These are phyloP conservation scores for Hylodesmum podocarpum DNA, from an alignment of 306 rosid species.

Conservation along the genomic window DNA sequence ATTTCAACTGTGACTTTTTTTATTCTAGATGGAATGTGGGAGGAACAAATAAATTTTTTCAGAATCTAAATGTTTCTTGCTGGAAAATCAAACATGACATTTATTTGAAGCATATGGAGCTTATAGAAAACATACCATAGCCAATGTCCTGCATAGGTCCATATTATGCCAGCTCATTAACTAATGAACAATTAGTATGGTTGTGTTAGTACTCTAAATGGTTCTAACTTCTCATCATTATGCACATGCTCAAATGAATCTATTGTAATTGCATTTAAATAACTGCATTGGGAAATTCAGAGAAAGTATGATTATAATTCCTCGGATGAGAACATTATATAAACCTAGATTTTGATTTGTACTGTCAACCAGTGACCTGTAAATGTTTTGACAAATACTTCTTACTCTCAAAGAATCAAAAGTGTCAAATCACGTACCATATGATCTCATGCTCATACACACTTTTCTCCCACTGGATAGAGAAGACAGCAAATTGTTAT, in stretches of 20 bases:
- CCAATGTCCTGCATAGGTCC: background rate
- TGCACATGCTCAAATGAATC: background rate
- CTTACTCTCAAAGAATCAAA: background rate
- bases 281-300: background rate
- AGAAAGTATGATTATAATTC: background rate
- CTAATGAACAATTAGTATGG: background rate
- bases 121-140: background rate
- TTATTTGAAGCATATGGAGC: background rate
- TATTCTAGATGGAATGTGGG: background rate
- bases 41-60: background rate
- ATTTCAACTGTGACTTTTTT: background rate
- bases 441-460: background rate
- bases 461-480: background rate
- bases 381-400: background rate
- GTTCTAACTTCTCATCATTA: background rate
- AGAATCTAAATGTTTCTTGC: background rate
- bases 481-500: background rate
- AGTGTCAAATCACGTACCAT: background rate
- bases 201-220: background rate
- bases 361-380: background rate
- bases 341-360: background rate
- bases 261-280: background rate
- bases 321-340: background rate
- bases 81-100: background rate
- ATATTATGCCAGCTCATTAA: background rate